Percentiles rank a stretch among this genome's conserved stretches.
These are phyloP conservation scores for Xerocomus minutiporus DNA, from an alignment of 1,284 basidiomycete species.

Conservation along the genomic window DNA sequence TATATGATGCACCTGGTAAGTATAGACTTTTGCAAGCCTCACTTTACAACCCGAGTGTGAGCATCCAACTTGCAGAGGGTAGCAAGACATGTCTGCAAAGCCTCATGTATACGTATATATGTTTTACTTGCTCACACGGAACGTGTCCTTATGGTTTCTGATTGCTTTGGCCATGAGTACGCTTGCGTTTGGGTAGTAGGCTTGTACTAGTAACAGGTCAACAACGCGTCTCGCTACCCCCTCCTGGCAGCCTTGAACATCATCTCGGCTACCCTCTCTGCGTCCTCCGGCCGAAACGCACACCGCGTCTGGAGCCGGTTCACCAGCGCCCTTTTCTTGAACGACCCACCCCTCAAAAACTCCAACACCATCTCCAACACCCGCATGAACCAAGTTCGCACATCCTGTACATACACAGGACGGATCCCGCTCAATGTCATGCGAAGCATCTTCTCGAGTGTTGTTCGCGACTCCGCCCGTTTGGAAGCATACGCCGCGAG, in stretches of 20 bases:
- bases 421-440: not conserved
- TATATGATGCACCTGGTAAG: too few relatives aligned
- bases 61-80: too few relatives aligned
- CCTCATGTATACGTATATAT: too few relatives aligned
- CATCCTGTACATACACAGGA: not conserved
- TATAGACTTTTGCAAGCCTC: too few relatives aligned
- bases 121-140: too few relatives aligned
- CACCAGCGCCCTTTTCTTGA: not conserved
- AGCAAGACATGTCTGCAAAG: too few relatives aligned
- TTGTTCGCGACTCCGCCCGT: not conserved
- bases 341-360: not conserved
- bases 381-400: not conserved
- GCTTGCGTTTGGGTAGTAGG: too few relatives aligned
- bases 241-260: not conserved
- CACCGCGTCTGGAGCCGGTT: not conserved
- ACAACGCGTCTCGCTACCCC: too few relatives aligned
- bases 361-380: not conserved
- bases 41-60: too few relatives aligned
- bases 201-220: too few relatives aligned
- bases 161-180: too few relatives aligned
- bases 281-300: not conserved
- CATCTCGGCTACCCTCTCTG: not conserved
- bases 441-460: not conserved
- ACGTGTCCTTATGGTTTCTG: too few relatives aligned
- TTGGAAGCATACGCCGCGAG: not conserved